Base-by-base conservation (phyloP, 2,329 filamentous ascomycete species). In the Claviceps digitariae region DNA sequence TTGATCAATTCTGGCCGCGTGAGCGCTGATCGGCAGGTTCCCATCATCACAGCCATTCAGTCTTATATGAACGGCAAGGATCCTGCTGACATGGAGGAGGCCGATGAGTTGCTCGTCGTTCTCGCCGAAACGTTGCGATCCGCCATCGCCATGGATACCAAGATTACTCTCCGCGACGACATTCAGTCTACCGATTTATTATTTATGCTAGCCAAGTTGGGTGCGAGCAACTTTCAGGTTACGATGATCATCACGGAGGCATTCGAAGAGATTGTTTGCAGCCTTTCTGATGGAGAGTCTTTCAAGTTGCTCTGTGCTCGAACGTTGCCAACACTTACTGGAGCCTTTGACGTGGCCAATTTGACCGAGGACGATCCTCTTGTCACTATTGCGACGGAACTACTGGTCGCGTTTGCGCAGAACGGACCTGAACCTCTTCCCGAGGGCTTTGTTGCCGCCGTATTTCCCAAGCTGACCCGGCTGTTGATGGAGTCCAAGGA, bases 61-160 rank as follows among this genome's bases (percentile, higher is more conserved):
- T 74, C 84, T 38, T 98, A 90, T 68, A 78, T 97, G 59, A 79
- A 84, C 46, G 74, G 78, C 17, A 90, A 91, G 65, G 90, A 96
- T 62, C 75, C 93, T 49, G 81, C 79, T 51, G 90, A 96, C 20
- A 78, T 95, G 48, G 83, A 86, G 52, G 90, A 96, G 57, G 87
- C 87, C 12, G 91, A 97, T 60, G 93, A 98, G 66, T 79, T 97
- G 52, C 82, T 96, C 59, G 87, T 95, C 15, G 91, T 90, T 0
- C 74, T 98, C 34, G 86, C 91, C 6, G 90, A 96, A 68, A 86
- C 90, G 1, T 74, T 97, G 3, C 81, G 89, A 51, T 83, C 90
- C 60, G 84, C 87, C 29, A 93, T 97, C 61, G 77, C 84, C 60
- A 78, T 95, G 52, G 84, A 96, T 61, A 81, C 86, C 2, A 76